A percentile compares a stretch with the other conserved stretches of the same genome.
Evolutionary conservation across 1,284 basidiomycete genomes (phyloP).

Genomic region (Baeospora myosura): DNA sequence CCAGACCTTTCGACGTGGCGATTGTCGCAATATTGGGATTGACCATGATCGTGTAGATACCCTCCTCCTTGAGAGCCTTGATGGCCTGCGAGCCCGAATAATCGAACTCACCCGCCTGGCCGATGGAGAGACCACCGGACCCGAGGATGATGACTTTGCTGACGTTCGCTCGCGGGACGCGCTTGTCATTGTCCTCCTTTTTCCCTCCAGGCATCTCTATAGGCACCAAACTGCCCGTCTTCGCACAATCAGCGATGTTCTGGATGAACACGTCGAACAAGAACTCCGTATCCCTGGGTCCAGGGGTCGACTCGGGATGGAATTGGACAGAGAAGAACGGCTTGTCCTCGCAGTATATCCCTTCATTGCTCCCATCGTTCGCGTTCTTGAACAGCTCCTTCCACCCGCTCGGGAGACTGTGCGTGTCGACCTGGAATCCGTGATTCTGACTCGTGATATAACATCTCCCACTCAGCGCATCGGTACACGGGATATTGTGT

Average conservation of each 20-base stretch:
- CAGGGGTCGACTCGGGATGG: conserved; percentile 98
- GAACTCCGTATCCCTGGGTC: conserved; percentile 97
- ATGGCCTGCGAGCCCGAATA: conserved; percentile 99
- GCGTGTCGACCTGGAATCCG: conserved; percentile 90
- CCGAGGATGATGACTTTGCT: conserved; percentile 95
- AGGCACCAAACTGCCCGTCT: conserved; percentile 62
- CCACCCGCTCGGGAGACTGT: conserved; percentile 81
- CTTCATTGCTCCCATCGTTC: conserved; percentile 96
- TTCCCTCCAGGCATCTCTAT: conserved; percentile 85
- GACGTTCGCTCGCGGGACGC: conserved; percentile 71
- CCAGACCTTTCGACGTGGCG: conserved; percentile 93
- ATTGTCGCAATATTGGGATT: conserved; percentile 99
- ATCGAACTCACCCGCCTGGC: conserved; percentile 98
- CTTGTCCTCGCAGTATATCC: conserved; percentile 86
- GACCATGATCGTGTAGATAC: conserved; percentile 96
- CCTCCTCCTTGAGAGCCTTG: conserved; percentile 98
- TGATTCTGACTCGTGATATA: conserved; percentile 99
- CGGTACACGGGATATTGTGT: conserved; percentile 97
- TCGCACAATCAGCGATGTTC: conserved; percentile 73
- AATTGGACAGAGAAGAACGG: conserved; percentile 99
- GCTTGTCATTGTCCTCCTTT: conserved; percentile 77
- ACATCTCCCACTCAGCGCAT: conserved; percentile 89
- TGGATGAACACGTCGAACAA: conserved; percentile 97
- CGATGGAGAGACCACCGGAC: conserved; percentile 96
- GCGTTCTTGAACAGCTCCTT: conserved; percentile 94